These are phyloP conservation scores for Raphanus hybrid DNA, from an alignment of 441 rosid species.

Conservation along the genomic window DNA sequence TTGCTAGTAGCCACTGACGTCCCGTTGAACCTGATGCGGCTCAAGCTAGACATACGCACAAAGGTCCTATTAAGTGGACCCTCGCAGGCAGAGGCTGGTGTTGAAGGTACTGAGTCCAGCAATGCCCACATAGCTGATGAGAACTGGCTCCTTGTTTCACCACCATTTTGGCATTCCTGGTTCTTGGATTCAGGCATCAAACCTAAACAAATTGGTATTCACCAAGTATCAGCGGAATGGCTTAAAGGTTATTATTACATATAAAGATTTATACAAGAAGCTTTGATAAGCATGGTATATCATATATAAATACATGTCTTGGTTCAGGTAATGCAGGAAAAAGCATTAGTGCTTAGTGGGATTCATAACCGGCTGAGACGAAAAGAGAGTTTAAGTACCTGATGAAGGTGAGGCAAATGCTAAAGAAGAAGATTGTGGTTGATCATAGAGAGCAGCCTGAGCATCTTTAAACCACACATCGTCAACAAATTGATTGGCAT, in stretches of 20 bases:
- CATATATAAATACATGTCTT: constrained; percentile 12
- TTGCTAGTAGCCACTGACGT: constrained; percentile 32
- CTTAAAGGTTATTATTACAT: constrained; percentile 37
- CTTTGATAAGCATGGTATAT: constrained; percentile 42
- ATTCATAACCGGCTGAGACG: constrained; percentile 7
- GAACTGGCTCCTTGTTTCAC: constrained; percentile 51
- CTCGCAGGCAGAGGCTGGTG: constrained; percentile 89
- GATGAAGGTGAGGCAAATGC: constrained; percentile 42
- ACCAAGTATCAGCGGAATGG: constrained; percentile 29
- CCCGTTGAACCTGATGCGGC: constrained; percentile 58
- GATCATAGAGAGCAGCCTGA: constrained; percentile 26
- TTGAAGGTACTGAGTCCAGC: constrained; percentile 80
- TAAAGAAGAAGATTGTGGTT: constrained; percentile 43
- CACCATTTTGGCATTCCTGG: constrained; percentile 38
- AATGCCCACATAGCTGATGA: constrained; percentile 76
- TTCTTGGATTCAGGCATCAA: constrained; percentile 20
- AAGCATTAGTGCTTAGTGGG: neutral
- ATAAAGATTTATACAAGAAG: constrained; percentile 36
- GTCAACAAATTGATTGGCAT: constrained; percentile 41
- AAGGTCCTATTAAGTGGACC: constrained; percentile 69
- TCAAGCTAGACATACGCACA: constrained; percentile 87
- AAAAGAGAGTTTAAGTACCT: constrained; percentile 58
- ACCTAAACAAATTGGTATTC: constrained; percentile 28
- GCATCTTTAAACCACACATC: constrained; percentile 57
- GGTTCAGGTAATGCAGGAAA: neutral